Percentiles rank a stretch among this genome's conserved stretches.
These are phyloP conservation scores for Neurospora sp. DNA, from an alignment of 495 filamentous ascomycete genomes.

Conservation along the genomic window DNA sequence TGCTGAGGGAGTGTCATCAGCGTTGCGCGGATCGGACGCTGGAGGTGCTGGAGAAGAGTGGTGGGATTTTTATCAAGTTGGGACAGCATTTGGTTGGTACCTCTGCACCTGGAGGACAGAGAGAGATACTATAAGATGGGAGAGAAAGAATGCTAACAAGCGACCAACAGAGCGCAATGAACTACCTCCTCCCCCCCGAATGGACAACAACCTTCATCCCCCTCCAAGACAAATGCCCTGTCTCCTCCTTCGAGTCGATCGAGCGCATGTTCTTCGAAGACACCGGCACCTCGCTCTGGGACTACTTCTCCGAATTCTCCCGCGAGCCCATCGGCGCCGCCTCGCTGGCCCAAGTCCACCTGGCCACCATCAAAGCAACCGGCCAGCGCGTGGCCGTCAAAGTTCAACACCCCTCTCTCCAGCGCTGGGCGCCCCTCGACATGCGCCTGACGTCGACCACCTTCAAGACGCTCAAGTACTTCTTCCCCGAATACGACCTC, in stretches of 20 bases:
- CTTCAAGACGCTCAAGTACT: constrained; percentile 78
- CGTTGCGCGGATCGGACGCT: constrained; percentile 81
- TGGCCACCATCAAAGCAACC: constrained; percentile 74
- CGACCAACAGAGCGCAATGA: constrained; percentile 65
- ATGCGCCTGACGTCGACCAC: constrained; percentile 78
- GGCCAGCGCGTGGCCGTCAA: constrained; percentile 95
- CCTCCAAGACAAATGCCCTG: constrained; percentile 89
- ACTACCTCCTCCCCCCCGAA: constrained; percentile 84
- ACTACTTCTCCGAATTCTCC: constrained; percentile 79
- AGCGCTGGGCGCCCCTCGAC: constrained; percentile 88
- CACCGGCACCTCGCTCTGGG: constrained; percentile 67
- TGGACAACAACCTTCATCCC: constrained; percentile 97
- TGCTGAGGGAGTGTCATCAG: constrained; percentile 81
- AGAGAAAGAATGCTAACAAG: constrained; percentile 9
- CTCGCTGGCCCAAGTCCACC: constrained; percentile 88
- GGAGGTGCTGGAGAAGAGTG: constrained; percentile 81
- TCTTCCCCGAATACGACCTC: constrained; percentile 95
- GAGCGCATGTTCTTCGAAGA: constrained; percentile 75
- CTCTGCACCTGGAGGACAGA: neutral
- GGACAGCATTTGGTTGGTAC: constrained; percentile 72
- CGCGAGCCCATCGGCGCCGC: constrained; percentile 77
- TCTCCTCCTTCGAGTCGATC: constrained; percentile 85
- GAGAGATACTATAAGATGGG: neutral
- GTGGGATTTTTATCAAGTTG: constrained; percentile 96
- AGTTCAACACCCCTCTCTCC: constrained; percentile 84